Percentiles rank a stretch among this genome's conserved stretches.
Conservation (phyloP, 148 eudicot genomes). For the Arctostaphylos glauca region DNA sequence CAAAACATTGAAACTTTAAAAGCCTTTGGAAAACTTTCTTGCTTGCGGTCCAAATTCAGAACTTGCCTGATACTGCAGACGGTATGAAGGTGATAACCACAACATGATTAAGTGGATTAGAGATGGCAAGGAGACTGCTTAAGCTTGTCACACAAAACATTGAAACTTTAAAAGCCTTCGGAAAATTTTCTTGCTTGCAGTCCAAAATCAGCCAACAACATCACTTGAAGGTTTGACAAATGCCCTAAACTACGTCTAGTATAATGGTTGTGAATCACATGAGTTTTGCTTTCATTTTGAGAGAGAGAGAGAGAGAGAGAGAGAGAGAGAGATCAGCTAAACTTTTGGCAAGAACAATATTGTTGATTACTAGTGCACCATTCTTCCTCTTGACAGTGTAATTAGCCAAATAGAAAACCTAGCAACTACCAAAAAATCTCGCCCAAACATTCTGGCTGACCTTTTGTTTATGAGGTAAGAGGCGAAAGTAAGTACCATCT, state of each 20-base stretch:
- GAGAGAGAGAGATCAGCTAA: background rate
- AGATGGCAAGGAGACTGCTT: background rate
- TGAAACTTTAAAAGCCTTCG: background rate
- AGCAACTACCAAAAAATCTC: background rate
- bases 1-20: background rate
- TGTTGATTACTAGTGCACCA: background rate
- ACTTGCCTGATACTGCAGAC: background rate
- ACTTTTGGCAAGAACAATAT: background rate
- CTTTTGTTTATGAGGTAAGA: background rate
- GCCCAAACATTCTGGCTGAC: background rate
- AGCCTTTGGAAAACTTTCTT: background rate
- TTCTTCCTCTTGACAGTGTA: background rate
- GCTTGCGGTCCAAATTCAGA: background rate
- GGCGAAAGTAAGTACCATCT: background rate
- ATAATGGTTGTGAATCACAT: background rate
- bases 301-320: too few relatives aligned
- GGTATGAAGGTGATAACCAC: background rate
- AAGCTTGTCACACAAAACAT: background rate
- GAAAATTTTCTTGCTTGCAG: background rate
- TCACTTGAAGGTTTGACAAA: background rate
- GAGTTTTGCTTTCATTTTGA: background rate
- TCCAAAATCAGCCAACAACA: background rate
- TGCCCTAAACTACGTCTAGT: background rate
- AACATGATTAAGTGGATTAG: background rate
- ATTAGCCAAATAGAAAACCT: background rate